These are phyloP conservation scores for Annulohypoxylon bovei DNA, from an alignment of 495 filamentous ascomycete genomes.

Conservation along the genomic window DNA sequence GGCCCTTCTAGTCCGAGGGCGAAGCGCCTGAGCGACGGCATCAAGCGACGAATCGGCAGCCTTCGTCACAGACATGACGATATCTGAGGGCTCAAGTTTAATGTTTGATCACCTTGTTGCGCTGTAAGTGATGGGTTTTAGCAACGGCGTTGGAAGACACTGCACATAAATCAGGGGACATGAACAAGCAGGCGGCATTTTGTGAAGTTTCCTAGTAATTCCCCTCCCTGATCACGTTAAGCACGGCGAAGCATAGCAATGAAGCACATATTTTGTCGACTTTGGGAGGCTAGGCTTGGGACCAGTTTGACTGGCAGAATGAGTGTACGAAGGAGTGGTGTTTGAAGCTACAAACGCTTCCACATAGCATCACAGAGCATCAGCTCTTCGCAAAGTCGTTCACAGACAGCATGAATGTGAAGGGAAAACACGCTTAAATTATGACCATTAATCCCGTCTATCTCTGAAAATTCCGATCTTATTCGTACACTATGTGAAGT, in stretches of 20 bases:
- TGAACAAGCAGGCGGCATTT: background rate
- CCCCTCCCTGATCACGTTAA: background rate
- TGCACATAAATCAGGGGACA: background rate
- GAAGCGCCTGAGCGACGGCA: conserved; percentile 51
- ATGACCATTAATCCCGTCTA: background rate
- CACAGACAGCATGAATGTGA: background rate
- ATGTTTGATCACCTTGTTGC: too few relatives aligned
- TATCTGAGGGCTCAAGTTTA: background rate
- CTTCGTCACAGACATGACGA: conserved; percentile 49
- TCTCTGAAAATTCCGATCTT: background rate
- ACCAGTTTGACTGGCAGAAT: background rate
- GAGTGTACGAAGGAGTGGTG: background rate
- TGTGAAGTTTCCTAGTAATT: background rate
- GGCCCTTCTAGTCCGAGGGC: conserved; percentile 48
- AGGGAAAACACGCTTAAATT: background rate
- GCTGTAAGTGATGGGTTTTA: background rate
- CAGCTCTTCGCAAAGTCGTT: background rate
- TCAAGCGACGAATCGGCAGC: conserved; percentile 60
- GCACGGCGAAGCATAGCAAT: background rate
- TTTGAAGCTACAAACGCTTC: background rate
- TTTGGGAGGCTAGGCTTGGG: background rate
- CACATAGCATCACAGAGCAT: background rate
- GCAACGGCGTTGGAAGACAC: background rate
- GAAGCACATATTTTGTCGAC: background rate
- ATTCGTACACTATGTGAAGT: background rate